Evolutionary conservation across 768 basidiomycete species (phyloP).

Genomic region (Hydnum rufescens): DNA sequence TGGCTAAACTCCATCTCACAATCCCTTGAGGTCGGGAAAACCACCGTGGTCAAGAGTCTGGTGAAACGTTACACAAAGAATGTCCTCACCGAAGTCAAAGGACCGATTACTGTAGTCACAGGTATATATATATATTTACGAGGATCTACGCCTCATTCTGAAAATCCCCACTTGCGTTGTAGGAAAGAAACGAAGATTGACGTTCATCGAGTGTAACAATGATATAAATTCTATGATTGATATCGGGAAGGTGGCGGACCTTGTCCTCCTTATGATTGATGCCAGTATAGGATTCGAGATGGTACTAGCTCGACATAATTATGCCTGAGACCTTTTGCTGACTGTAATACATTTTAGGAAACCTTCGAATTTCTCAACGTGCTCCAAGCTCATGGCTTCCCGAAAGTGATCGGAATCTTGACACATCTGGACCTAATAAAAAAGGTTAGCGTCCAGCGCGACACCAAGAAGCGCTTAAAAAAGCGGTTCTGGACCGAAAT

Average conservation of each 20-base stretch:
- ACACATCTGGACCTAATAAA: constrained; percentile 95
- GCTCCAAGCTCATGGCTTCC: constrained; percentile 92
- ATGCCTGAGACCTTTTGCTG: neutral
- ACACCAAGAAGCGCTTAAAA: constrained; percentile 86
- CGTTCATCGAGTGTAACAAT: constrained; percentile 93
- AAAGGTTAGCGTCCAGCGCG: constrained; percentile 65
- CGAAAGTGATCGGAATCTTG: constrained; percentile 92
- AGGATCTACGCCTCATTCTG: neutral
- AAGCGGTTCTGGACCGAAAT: constrained; percentile 99
- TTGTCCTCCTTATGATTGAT: constrained; percentile 94
- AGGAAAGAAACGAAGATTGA: constrained; percentile 78
- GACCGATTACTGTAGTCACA: constrained; percentile 84
- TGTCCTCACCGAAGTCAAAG: constrained; percentile 70
- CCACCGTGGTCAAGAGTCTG: constrained; percentile 78
- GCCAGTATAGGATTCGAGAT: constrained; percentile 98
- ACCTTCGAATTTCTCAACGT: constrained; percentile 97
- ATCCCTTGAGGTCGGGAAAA: constrained; percentile 49
- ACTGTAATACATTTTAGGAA: constrained; percentile 35
- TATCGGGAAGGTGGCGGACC: constrained; percentile 87
- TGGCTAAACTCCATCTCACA: neutral
- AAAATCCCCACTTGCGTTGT: neutral
- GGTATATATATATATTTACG: constrained; percentile 18
- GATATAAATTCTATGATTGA: constrained; percentile 98
- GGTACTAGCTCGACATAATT: constrained; percentile 51
- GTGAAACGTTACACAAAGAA: constrained; percentile 89